phyloP scores from a whole-genome alignment of 768 basidiomycete species.

The Termitomyces sp. region DNA sequence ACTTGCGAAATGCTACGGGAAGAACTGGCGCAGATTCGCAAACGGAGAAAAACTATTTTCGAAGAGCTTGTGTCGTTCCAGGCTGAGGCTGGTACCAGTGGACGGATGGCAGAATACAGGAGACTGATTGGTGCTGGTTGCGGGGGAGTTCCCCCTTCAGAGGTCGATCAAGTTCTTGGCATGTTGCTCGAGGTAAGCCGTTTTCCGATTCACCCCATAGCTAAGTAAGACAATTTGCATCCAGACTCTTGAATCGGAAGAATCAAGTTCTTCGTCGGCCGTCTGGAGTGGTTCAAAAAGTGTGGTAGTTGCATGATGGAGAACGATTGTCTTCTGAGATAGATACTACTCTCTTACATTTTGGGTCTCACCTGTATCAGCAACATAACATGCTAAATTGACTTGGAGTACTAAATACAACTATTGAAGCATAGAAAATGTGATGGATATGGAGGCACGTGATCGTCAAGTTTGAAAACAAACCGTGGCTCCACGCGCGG shows the following conservation, averaged over 20 bases:
- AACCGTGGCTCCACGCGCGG: too few species aligned
- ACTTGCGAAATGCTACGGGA: conserved; percentile 58
- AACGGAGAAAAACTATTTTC: conserved; percentile 67
- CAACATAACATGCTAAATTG: too few species aligned
- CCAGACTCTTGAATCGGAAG: conserved; percentile 79
- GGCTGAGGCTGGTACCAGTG: conserved; percentile 86
- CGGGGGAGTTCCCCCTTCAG: conserved; percentile 78
- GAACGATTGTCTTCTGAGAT: not conserved
- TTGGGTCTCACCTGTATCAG: not conserved
- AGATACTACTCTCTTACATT: not conserved
- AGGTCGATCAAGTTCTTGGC: conserved; percentile 82
- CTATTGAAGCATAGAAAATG: too few species aligned
- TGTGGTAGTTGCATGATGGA: conserved; percentile 8
- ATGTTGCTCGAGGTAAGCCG: conserved; percentile 75
- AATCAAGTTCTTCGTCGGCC: conserved; percentile 56
- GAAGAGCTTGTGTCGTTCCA: conserved; percentile 75
- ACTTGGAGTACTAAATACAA: too few species aligned
- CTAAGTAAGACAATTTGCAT: not conserved
- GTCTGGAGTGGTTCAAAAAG: conserved; percentile 38
- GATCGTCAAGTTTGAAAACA: not conserved
- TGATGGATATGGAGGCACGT: not conserved
- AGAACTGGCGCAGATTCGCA: conserved; percentile 60
- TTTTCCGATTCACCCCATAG: not conserved
- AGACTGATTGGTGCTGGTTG: conserved; percentile 86
- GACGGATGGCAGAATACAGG: conserved; percentile 85